Conservation (phyloP, 202 grass and related monocot genomes). For the Setaria italica region DNA sequence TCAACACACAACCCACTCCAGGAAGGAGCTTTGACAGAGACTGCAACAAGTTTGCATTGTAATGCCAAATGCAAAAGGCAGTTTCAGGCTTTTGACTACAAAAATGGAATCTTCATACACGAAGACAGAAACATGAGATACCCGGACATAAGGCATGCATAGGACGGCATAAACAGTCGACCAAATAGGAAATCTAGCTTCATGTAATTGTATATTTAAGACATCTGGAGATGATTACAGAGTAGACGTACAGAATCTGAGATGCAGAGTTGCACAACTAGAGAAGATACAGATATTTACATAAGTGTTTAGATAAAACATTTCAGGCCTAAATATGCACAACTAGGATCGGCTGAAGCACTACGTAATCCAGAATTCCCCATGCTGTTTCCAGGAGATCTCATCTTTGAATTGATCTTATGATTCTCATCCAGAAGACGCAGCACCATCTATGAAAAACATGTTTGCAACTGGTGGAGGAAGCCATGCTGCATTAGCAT, state of each 20-base stretch:
- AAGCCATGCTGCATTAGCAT: conserved; percentile 49
- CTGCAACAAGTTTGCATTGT: background rate
- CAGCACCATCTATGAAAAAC: conserved; percentile 58
- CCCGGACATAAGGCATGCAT: background rate
- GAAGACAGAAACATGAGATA: conserved; percentile 16
- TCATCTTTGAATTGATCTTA: background rate
- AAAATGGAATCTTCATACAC: background rate
- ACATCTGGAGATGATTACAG: background rate
- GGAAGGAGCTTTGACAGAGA: background rate
- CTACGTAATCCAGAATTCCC: background rate
- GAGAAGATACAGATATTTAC: conserved; percentile 16
- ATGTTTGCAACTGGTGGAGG: conserved; percentile 73
- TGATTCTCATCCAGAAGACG: conserved; percentile 55
- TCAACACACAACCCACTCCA: no score
- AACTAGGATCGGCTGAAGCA: background rate
- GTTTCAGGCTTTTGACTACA: background rate
- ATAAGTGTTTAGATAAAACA: background rate
- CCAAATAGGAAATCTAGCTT: conserved; percentile 10
- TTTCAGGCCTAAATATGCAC: conserved; percentile 57
- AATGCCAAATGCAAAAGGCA: background rate
- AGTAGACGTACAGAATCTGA: background rate
- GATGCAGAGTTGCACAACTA: background rate
- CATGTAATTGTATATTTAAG: conserved; percentile 18
- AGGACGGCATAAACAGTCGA: background rate
- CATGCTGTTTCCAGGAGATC: background rate